Base-by-base conservation (phyloP, 371 early-diverging fungal genomes). In the Mortierella sp. region DNA sequence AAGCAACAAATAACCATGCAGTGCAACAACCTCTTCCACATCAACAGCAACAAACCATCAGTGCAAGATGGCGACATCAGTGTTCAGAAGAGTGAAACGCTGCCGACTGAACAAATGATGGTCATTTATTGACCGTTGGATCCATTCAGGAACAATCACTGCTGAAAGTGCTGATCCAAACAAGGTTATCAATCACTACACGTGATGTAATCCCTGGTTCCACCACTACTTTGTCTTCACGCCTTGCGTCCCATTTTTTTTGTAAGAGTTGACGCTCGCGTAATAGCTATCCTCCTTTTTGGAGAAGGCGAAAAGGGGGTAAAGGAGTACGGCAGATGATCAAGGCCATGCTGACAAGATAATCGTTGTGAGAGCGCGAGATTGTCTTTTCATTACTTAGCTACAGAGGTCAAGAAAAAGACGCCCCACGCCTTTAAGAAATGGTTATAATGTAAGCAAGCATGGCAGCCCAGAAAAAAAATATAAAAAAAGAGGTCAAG, bases 1-100 rank as follows among this genome's bases (percentile, higher is more conserved):
- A 64, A 64, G 64, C 64, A 64, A 37, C 37, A 61, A n/a, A n/a
- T n/a, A n/a, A n/a, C n/a, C n/a, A n/a, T n/a, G 13, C 53, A 53
- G 13, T 13, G 31, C 34, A 61, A 16, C 37, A 61, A 61, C 13
- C 31, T 1, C 24, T 53, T 16, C 19, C 1, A 2, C 48, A 26
- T 28, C 4, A 61, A 37, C 34, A 64, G 21, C 64, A 37, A 31
- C 59, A 28, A 28, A 0, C 26, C 3, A 10, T 6, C 53, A 21
- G 19, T 2, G 53, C 24, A 19, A 2, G 13, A 50, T 19, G 2
- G 50, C 19, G 19, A n/a, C 50, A 9, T 50, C 3, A 9, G 19
- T 50, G 50, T 2, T 50, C 14, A 16, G 43, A 53, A 53, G 24
- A 53, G 53, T 5, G 24, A 40, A 53, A 46, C 48, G 48, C 13